Base-by-base conservation (phyloP, 2,329 filamentous ascomycete genomes). In the Leptographium procerum region DNA sequence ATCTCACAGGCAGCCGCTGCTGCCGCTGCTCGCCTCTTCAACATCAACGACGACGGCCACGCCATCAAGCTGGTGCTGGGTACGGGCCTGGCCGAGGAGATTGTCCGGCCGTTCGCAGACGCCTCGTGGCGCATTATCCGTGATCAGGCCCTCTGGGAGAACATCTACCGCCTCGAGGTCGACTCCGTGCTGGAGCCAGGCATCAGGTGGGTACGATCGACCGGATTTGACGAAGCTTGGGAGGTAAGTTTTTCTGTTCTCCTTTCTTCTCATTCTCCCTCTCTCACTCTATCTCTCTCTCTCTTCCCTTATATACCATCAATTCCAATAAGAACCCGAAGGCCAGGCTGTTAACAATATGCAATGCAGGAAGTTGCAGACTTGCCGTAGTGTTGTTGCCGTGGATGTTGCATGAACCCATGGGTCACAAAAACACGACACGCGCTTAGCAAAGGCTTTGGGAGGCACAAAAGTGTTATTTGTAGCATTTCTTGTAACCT, bases 11-110 rank as follows among this genome's bases (percentile, higher is more conserved):
- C 79, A 59, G 55, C 60, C 4, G 13, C 43, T 69, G 75, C 77
- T 1, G 69, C 83, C 3, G 69, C 82, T 8, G 68, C 74, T 1
- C 71, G 77, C 11, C 68, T 84, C 22, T 74, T 77, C 60, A 61
- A 62, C 11, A 66, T 80, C 36, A 66, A 77, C 0, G 91, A 96
- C 64, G 91, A 96, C 69, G 91, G 91, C 0, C 92, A 97, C 71
- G 77, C 83, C 11, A 77, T 85, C 57, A 96, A 96, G 70, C 72
- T 95, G 6, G 76, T 86, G 9, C 76, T 91, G 34, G 85, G 89
- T 1, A 69, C 94, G 22, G 79, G 80, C 4, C 65, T 89, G 83
- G 1, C 76, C 86, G 68, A 68, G 75, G 34, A 66, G 78, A 1
- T 79, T 77, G 56, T 69, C 13, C 55, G 31, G 53, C 33, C 50